A percentile compares a stretch with the other conserved stretches of the same genome.
Evolutionary conservation across 2,329 filamentous ascomycete species (phyloP).

Genomic region (Penicillium sp.): DNA sequence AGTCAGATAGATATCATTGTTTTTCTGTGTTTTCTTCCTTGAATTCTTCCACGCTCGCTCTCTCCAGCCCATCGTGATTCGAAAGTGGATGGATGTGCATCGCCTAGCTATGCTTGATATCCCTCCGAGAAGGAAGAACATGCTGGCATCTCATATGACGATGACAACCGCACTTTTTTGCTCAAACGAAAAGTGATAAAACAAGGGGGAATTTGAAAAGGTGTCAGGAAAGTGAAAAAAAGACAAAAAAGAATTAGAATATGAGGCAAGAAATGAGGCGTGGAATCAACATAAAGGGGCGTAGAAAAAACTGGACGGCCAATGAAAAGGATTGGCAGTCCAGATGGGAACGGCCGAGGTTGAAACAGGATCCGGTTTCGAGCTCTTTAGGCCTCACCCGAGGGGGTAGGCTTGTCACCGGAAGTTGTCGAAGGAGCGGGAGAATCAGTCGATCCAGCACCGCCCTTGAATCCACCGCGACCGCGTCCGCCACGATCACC

Average conservation of each 20-base stretch:
- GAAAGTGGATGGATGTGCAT: neutral
- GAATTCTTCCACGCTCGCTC: slow-evolving; percentile 7
- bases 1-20: slow-evolving; percentile 13
- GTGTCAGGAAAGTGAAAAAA: slow-evolving; percentile 17
- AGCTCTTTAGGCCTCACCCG: slow-evolving; percentile 29
- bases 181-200: slow-evolving; percentile 18
- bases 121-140: neutral
- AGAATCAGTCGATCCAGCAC: slow-evolving; percentile 34
- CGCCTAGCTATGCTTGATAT: neutral
- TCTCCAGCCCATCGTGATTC: neutral
- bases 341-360: slow-evolving; percentile 10
- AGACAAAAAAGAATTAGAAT: slow-evolving; percentile 27
- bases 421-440: slow-evolving; percentile 27
- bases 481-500: slow-evolving; percentile 53
- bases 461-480: slow-evolving; percentile 55
- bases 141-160: slow-evolving; percentile 1
- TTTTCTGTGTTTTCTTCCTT: slow-evolving; percentile 16
- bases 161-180: slow-evolving; percentile 11
- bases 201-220: slow-evolving; percentile 19
- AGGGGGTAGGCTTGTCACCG: slow-evolving; percentile 33
- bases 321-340: slow-evolving; percentile 1
- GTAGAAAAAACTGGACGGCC: slow-evolving; percentile 12
- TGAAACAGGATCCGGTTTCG: slow-evolving; percentile 12
- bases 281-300: slow-evolving; percentile 14
- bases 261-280: slow-evolving; percentile 14